These are phyloP conservation scores for Elsinoe arachidis DNA, from an alignment of 2,329 filamentous ascomycete genomes.

Conservation along the genomic window DNA sequence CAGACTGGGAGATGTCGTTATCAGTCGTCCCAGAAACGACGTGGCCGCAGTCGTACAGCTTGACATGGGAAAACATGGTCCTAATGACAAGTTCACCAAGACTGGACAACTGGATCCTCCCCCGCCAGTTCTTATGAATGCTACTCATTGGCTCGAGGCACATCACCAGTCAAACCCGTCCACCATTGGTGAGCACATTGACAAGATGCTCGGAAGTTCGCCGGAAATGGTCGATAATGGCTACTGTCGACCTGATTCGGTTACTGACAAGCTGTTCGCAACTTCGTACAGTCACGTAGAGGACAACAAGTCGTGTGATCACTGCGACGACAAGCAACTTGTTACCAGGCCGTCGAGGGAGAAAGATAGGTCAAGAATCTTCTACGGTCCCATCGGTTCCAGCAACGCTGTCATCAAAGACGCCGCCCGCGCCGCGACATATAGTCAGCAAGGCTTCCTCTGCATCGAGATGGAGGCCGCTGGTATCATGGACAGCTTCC, in stretches of 20 bases:
- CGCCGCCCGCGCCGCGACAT: not conserved
- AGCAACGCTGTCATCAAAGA: constrained; percentile 14
- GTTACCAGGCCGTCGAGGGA: not conserved
- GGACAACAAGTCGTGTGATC: not conserved
- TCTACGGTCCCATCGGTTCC: constrained; percentile 10
- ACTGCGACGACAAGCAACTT: not conserved
- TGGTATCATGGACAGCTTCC: constrained; percentile 15
- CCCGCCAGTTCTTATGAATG: not conserved
- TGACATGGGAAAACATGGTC: constrained; percentile 19
- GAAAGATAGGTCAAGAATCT: not conserved
- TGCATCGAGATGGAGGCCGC: constrained; percentile 19
- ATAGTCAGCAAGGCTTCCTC: not conserved
- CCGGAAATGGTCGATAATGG: not conserved
- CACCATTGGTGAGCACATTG: not conserved
- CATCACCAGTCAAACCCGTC: not conserved
- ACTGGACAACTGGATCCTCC: not conserved
- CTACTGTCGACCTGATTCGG: not conserved
- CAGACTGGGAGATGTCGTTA: constrained; percentile 23
- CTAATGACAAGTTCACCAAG: not conserved
- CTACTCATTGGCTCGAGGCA: not conserved
- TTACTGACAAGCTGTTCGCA: not conserved
- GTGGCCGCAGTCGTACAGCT: constrained; percentile 22
- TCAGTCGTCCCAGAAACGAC: constrained; percentile 18
- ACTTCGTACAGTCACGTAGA: not conserved
- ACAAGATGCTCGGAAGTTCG: not conserved